phyloP scores from a whole-genome alignment of 805 yeast genomes.

The Barnettozyma californica region DNA sequence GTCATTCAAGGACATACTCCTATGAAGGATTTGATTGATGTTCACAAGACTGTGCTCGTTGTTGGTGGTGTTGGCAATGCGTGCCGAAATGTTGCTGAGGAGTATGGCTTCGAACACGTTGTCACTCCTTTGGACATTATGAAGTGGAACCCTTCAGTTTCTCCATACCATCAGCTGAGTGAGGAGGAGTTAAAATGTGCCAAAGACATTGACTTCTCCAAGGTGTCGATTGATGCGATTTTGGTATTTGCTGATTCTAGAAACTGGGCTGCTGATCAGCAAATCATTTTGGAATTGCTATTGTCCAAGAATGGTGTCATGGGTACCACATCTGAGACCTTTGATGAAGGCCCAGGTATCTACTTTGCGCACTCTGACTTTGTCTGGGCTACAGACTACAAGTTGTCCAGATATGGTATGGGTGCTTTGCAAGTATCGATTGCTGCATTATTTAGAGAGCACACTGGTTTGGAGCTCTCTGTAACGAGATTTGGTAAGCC shows the following conservation, averaged over 20 bases:
- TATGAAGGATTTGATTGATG: slow-evolving; percentile 72
- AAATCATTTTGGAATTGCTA: slow-evolving; percentile 76
- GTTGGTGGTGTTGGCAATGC: slow-evolving; percentile 87
- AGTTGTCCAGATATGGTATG: slow-evolving; percentile 83
- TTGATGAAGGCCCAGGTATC: slow-evolving; percentile 73
- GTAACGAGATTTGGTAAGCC: slow-evolving; percentile 89
- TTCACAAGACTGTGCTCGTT: slow-evolving; percentile 69
- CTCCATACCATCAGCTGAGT: slow-evolving; percentile 75
- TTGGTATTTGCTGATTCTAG: slow-evolving; percentile 88
- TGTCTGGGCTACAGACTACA: slow-evolving; percentile 89
- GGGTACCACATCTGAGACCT: slow-evolving; percentile 73
- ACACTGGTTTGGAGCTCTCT: slow-evolving; percentile 74
- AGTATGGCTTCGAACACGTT: slow-evolving; percentile 79
- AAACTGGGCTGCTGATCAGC: slow-evolving; percentile 93
- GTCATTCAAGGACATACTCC: slow-evolving; percentile 94
- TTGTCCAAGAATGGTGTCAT: slow-evolving; percentile 73
- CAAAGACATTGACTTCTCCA: slow-evolving; percentile 55
- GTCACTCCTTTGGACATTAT: slow-evolving; percentile 77
- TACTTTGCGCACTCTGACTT: slow-evolving; percentile 90
- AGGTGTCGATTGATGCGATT: slow-evolving; percentile 69
- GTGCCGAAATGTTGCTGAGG: slow-evolving; percentile 76
- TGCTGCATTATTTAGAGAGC: slow-evolving; percentile 79
- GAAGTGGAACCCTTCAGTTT: slow-evolving; percentile 82
- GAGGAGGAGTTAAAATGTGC: slow-evolving; percentile 61
- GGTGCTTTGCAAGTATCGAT: slow-evolving; percentile 89